A percentile compares a stretch with the other conserved stretches of the same genome.
Evolutionary conservation across 345 rosid genomes (phyloP).

Genomic region (Populus pruinosa): DNA sequence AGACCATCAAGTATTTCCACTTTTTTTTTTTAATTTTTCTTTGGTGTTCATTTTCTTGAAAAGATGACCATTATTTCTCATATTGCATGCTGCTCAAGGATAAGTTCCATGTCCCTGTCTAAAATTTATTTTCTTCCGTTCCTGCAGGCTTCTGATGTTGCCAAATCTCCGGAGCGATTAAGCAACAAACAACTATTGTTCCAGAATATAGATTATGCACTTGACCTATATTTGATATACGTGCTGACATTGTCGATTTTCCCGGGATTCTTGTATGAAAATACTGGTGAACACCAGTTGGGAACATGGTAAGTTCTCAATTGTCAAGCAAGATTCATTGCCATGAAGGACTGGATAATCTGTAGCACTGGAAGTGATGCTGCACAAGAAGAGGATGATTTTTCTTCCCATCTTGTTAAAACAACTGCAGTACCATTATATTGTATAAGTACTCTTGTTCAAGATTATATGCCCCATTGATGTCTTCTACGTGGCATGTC

Average conservation of each 20-base stretch:
- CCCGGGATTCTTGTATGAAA: conserved; percentile 80
- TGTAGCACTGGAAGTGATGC: too few relatives aligned
- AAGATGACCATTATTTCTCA: not conserved
- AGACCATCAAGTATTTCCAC: conserved; percentile 11
- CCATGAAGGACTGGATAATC: too few relatives aligned
- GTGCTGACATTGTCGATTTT: conserved; percentile 71
- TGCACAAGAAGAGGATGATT: too few relatives aligned
- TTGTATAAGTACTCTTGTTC: too few relatives aligned
- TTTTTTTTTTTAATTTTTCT: not conserved
- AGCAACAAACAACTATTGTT: conserved; percentile 51
- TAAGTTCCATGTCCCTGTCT: not conserved
- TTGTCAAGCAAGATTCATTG: not conserved
- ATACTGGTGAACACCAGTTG: conserved; percentile 64
- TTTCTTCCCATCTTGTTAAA: too few relatives aligned
- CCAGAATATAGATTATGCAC: conserved; percentile 60
- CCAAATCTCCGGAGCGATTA: conserved; percentile 39
- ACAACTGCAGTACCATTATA: too few relatives aligned
- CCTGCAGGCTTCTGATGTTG: conserved; percentile 39
- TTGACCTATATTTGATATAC: conserved; percentile 60
- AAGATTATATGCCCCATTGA: too few relatives aligned
- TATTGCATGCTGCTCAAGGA: not conserved
- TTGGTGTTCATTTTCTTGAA: not conserved
- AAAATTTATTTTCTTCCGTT: not conserved
- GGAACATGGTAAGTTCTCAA: conserved; percentile 46
- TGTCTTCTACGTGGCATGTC: too few relatives aligned